Evolutionary conservation across 768 basidiomycete genomes (phyloP), one percentile per base, ranked within the genome.

Genomic region (Lactifluus echinatus): DNA sequence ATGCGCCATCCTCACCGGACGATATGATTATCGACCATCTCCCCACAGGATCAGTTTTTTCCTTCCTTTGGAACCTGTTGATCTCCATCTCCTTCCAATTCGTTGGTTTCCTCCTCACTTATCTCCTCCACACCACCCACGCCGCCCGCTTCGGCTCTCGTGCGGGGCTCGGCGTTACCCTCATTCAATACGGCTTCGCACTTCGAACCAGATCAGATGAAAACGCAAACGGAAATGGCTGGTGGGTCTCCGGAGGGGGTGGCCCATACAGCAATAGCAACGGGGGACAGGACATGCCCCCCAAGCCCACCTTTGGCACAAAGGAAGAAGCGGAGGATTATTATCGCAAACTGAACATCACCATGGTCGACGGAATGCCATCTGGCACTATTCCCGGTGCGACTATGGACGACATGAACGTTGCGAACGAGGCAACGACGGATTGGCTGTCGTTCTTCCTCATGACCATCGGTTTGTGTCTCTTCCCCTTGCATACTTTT

Each of bases 31-130:
- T 98, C 66, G 95, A 97, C 64, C 84, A 84, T 12, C 80, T 98
- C 51, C 89, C 87, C 39, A 87, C 85, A 6, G 88, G 87, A 21
- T 81, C 84, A 11, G 65, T 93, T 31, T 94, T 95, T 69, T 83
- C 83, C 12, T 94, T 93, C 75, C 78, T 89, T 39, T 97, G 89
- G 92, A 93, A 91, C 67, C 78, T 90, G 67, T 85, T 97, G 56
- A 85, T 98, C 58, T 93, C 92, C 55, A 79, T 94, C 54, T 93
- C 92, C 23, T 99, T 99, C 87, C 95, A 97, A 73, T 95, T 97
- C 65, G 84, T 97, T 65, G 95, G 87, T 34, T 93, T 90, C 76
- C 77, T 85, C 49, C 78, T 97, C 69, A 98, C 94, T 8, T 97
- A 93, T 72, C 86, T 98, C 56, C 79, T 98, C 29, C 90, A 92